Evolutionary conservation across 192 early-diverging fungal species (phyloP).

Genomic region (Coemansia sp.): DNA sequence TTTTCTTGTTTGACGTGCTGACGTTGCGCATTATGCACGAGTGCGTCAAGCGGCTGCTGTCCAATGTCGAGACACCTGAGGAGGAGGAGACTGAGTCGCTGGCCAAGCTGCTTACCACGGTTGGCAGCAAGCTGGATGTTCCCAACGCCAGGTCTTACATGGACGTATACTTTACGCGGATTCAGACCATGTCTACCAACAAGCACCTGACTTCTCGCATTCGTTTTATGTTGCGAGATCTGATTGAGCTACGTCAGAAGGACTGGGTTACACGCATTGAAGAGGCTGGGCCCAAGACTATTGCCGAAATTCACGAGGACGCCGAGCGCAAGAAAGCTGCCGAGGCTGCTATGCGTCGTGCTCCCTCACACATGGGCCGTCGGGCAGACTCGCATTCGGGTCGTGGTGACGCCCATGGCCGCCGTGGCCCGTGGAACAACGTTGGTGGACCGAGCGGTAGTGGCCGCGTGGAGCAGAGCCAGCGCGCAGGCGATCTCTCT

Average conservation of each 20-base stretch:
- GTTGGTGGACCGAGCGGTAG: slow-evolving; percentile 76
- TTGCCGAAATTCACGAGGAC: slow-evolving; percentile 90
- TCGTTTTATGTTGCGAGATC: slow-evolving; percentile 88
- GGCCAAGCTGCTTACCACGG: slow-evolving; percentile 86
- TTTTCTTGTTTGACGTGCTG: slow-evolving; percentile 88
- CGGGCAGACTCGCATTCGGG: slow-evolving; percentile 60
- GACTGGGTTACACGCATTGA: slow-evolving; percentile 73
- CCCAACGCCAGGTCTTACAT: slow-evolving; percentile 59
- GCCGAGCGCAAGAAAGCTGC: slow-evolving; percentile 68
- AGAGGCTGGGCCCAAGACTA: slow-evolving; percentile 78
- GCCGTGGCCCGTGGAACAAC: slow-evolving; percentile 52
- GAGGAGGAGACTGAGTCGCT: slow-evolving; percentile 95
- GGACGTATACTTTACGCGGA: slow-evolving; percentile 84
- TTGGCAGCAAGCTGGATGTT: slow-evolving; percentile 79
- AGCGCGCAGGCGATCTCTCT: slow-evolving; percentile 68
- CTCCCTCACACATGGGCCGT: slow-evolving; percentile 62
- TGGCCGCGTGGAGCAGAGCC: slow-evolving; percentile 52
- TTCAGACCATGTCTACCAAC: slow-evolving; percentile 72
- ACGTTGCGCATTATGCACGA: slow-evolving; percentile 94
- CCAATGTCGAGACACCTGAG: slow-evolving; percentile 70
- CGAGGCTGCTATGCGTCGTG: slow-evolving; percentile 64
- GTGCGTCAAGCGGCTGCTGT: slow-evolving; percentile 81
- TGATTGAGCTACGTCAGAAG: slow-evolving; percentile 76
- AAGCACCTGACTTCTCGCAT: slow-evolving; percentile 77
- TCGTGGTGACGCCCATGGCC: slow-evolving; percentile 63